Evolutionary conservation across 345 rosid species (phyloP).

Genomic region (Arabis alpina): DNA sequence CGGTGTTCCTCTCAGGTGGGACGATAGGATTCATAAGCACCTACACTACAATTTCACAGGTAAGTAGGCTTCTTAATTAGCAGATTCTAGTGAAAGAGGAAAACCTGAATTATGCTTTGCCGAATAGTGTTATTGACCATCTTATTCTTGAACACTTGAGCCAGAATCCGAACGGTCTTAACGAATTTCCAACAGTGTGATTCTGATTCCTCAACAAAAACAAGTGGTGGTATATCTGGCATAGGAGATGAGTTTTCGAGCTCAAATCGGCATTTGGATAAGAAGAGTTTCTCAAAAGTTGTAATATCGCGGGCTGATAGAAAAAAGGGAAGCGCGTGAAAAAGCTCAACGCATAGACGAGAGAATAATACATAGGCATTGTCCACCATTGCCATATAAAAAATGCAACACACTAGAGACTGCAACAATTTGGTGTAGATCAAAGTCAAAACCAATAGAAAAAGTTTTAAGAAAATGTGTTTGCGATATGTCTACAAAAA

Average conservation of each 20-base stretch:
- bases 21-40: conserved; percentile 37
- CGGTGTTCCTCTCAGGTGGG: conserved; percentile 34
- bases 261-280: conserved; percentile 27
- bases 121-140: conserved; percentile 11
- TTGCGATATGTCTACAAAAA: too few species aligned
- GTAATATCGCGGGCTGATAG: conserved; percentile 4
- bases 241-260: conserved; percentile 12
- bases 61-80: background rate
- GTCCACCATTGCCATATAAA: conserved; percentile 39
- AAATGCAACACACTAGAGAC: conserved; percentile 32
- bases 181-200: conserved; percentile 6
- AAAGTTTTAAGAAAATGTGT: too few species aligned
- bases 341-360: conserved; percentile 31
- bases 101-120: conserved; percentile 29
- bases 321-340: conserved; percentile 20
- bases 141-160: conserved; percentile 15
- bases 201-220: conserved; percentile 11
- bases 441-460: conserved; percentile 1
- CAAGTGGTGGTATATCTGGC: conserved; percentile 3
- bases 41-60: conserved; percentile 2
- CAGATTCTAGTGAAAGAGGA: background rate
- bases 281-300: conserved; percentile 24
- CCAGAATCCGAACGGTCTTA: conserved; percentile 27
- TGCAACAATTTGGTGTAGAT: background rate
- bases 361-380: conserved; percentile 18